Percentiles rank a stretch among this genome's conserved stretches.
Conservation (phyloP, 1,284 basidiomycete genomes). For the Ustilago lituana region DNA sequence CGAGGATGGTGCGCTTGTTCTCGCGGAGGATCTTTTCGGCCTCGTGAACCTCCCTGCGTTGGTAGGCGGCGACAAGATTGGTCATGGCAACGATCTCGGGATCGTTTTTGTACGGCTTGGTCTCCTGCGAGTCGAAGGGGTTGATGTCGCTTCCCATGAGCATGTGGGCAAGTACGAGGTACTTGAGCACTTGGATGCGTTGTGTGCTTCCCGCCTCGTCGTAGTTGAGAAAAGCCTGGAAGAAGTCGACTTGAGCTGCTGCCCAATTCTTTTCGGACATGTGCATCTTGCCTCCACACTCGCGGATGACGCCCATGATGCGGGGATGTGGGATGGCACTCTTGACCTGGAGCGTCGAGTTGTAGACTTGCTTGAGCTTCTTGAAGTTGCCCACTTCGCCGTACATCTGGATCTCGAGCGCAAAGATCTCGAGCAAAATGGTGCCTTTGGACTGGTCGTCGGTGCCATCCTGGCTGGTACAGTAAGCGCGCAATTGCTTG, state of each 20-base stretch:
- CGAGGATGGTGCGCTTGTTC: slow-evolving; percentile 92
- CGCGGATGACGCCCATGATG: slow-evolving; percentile 98
- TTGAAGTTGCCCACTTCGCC: slow-evolving; percentile 93
- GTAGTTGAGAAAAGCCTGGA: slow-evolving; percentile 97
- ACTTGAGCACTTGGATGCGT: slow-evolving; percentile 96
- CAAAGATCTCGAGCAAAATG: slow-evolving; percentile 95
- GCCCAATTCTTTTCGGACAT: slow-evolving; percentile 99
- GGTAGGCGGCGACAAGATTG: slow-evolving; percentile 93
- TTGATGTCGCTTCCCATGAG: slow-evolving; percentile 97
- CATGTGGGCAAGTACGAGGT: slow-evolving; percentile 97
- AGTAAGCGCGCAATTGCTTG: slow-evolving; percentile 69
- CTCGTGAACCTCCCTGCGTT: slow-evolving; percentile 90
- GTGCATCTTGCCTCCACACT: slow-evolving; percentile 99
- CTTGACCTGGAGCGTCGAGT: slow-evolving; percentile 88
- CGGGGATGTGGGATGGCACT: slow-evolving; percentile 98
- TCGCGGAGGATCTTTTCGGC: slow-evolving; percentile 94
- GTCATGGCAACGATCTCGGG: slow-evolving; percentile 98
- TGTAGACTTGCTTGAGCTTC: slow-evolving; percentile 97
- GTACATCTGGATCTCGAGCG: slow-evolving; percentile 99
- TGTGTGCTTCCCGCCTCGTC: slow-evolving; percentile 97
- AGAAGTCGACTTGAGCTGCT: slow-evolving; percentile 95
- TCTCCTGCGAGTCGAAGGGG: slow-evolving; percentile 99
- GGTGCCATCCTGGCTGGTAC: slow-evolving; percentile 73
- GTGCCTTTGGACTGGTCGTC: slow-evolving; percentile 90
- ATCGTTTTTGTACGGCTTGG: slow-evolving; percentile 98